phyloP scores from a whole-genome alignment of 805 yeast genomes.

The Starmerella davenportii region DNA sequence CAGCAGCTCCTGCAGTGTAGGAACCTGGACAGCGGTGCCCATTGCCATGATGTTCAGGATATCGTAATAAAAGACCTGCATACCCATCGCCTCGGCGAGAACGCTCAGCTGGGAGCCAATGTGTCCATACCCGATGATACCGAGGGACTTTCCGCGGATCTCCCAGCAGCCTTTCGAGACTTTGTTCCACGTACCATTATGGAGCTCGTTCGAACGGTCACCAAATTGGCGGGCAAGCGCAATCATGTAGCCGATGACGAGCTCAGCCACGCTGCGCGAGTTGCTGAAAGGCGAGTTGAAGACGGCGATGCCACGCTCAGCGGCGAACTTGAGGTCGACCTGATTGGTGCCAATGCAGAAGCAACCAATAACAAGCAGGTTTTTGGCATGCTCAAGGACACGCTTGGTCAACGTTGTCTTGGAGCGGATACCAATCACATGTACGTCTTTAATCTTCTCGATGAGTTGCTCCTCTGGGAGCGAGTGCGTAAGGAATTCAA shows the following conservation, averaged over 20 bases:
- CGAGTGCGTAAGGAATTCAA: conserved; percentile 79
- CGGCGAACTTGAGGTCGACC: conserved; percentile 83
- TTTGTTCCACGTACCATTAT: conserved; percentile 95
- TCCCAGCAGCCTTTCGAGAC: conserved; percentile 94
- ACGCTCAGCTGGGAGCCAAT: conserved; percentile 95
- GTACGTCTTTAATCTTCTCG: conserved; percentile 82
- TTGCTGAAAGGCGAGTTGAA: conserved; percentile 97
- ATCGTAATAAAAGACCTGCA: conserved; percentile 90
- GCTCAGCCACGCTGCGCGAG: conserved; percentile 95
- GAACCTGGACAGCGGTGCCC: conserved; percentile 90
- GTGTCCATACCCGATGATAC: conserved; percentile 95
- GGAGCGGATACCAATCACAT: conserved; percentile 95
- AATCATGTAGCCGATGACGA: conserved; percentile 88
- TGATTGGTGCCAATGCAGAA: conserved; percentile 99
- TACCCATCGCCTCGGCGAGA: conserved; percentile 92
- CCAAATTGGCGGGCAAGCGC: conserved; percentile 90
- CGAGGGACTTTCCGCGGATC: conserved; percentile 94
- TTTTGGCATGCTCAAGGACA: conserved; percentile 68
- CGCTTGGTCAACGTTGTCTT: conserved; percentile 76
- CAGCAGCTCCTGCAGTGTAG: conserved; percentile 67
- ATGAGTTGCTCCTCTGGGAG: conserved; percentile 84
- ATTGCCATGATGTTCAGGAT: conserved; percentile 82
- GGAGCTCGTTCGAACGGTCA: conserved; percentile 89
- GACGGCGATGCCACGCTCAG: conserved; percentile 82
- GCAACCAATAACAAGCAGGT: conserved; percentile 83